phyloP scores from a whole-genome alignment of 768 basidiomycete genomes.

The Leucocoprinus sp. region DNA sequence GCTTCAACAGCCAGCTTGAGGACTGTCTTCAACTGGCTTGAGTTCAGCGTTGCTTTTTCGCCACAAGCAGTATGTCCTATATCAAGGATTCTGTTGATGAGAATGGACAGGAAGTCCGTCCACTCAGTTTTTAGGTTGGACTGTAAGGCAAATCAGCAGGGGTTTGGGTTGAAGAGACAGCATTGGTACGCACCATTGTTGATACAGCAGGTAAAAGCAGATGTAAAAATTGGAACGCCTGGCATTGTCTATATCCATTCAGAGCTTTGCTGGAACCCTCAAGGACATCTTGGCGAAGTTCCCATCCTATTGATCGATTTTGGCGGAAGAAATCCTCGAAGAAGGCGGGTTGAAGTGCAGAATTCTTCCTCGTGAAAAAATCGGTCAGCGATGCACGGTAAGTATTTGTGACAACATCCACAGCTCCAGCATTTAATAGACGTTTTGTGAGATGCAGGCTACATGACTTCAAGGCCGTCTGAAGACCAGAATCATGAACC shows the following conservation, averaged over 20 bases:
- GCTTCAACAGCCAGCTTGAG: slow-evolving; percentile 60
- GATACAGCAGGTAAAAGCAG: slow-evolving; percentile 50
- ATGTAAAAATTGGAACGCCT: slow-evolving; percentile 67
- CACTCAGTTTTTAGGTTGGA: slow-evolving; percentile 30
- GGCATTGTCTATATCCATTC: slow-evolving; percentile 70
- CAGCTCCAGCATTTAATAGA: slow-evolving; percentile 30
- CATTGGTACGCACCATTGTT: slow-evolving; percentile 30
- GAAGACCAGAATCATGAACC: slow-evolving; percentile 49
- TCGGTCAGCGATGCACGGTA: slow-evolving; percentile 67
- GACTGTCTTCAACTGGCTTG: slow-evolving; percentile 70
- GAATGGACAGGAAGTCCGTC: slow-evolving; percentile 37
- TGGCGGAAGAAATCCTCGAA: slow-evolving; percentile 73
- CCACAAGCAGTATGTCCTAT: slow-evolving; percentile 41
- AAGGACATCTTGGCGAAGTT: slow-evolving; percentile 51
- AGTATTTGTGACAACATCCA: slow-evolving; percentile 36
- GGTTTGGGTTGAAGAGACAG: not conserved
- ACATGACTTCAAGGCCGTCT: slow-evolving; percentile 58
- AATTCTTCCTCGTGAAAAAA: slow-evolving; percentile 76
- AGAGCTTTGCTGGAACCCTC: slow-evolving; percentile 48
- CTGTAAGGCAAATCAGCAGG: slow-evolving; percentile 9
- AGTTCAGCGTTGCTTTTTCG: slow-evolving; percentile 37
- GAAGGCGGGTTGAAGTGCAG: slow-evolving; percentile 62
- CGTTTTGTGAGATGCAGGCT: slow-evolving; percentile 63
- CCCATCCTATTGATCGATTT: slow-evolving; percentile 59
- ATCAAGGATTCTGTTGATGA: slow-evolving; percentile 43